These are phyloP conservation scores for Rhododendron kiyosumense DNA, from an alignment of 148 eudicot genomes.

Conservation along the genomic window DNA sequence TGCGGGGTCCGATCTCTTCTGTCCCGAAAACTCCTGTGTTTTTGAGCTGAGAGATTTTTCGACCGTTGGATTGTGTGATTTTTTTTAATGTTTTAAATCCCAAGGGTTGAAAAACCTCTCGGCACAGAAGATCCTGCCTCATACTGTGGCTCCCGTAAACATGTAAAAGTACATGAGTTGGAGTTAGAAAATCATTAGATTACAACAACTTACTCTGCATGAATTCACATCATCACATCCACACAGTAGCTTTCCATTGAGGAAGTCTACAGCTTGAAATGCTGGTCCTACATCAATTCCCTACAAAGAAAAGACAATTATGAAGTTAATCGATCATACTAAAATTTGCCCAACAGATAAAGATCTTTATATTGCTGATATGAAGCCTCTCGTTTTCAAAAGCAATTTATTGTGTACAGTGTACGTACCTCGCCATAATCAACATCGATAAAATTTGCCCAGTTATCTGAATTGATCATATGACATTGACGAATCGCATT, in stretches of 20 bases:
- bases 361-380: background rate
- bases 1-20: no score
- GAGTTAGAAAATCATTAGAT: background rate
- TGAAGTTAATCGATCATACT: background rate
- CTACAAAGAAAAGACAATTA: background rate
- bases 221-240: background rate
- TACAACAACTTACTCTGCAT: background rate
- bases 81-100: no score
- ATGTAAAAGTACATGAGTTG: background rate
- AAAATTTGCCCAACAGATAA: background rate
- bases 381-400: background rate
- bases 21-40: no score
- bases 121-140: no score
- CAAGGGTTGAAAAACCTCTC: no score
- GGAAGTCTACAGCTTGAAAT: background rate
- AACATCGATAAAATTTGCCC: background rate
- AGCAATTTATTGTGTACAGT: background rate
- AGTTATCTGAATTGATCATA: background rate
- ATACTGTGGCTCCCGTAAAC: no score
- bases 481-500: background rate
- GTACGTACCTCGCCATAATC: background rate
- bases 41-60: no score
- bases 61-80: no score
- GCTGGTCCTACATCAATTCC: background rate
- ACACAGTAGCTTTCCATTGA: background rate